Base-by-base conservation (phyloP, 345 rosid genomes). In the Limnanthes douglasii region DNA sequence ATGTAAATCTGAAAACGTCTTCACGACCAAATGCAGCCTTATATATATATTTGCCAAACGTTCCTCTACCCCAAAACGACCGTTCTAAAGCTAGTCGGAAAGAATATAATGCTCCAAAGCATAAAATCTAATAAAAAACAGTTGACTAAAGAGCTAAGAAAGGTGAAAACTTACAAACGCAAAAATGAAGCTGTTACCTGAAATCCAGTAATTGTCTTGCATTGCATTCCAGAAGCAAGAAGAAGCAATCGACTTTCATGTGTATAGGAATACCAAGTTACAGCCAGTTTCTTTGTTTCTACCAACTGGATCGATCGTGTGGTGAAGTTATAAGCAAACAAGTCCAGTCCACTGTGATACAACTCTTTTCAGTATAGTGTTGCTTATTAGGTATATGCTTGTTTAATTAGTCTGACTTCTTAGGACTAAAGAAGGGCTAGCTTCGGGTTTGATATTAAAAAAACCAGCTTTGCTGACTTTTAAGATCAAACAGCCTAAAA, bases 201-300 rank as follows among this genome's bases (percentile, higher is more conserved):
- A 68, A 80, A 81, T 54, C 95, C 99, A 58, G 51, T 64, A 54
- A 92, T 62, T 21, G 65, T 64, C 65, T 72, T 78, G 93, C 93
- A 81, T 49, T 85, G 95, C 83, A 92, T 64, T 64, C 96, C 96
- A 4, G 96, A 81, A 39, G 99, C 96, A 67, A 92, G 94, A 59
- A 85, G 94, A 68, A 85, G 70, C 72, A 85, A 51, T 48, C 99
- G 82, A 51, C 93, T 81, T 45, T 85, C 99, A 62, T 92, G 99
- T 5, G 96, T 85, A 57, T 92, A 85, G 41, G 61, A 56, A 63
- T 71, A 85, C 96, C 96, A 85, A 54, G 67, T 63, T 39, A 78
- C 81, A 50, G 59, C 73, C 46, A 51, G 37, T 57, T 72, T 85
- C 64, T 54, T 81, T 31, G 83, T 64, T 60, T 85, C 96, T 50